Evolutionary conservation across 108 stramenopile species (phyloP).

Genomic region (Stephanodiscus triporus): DNA sequence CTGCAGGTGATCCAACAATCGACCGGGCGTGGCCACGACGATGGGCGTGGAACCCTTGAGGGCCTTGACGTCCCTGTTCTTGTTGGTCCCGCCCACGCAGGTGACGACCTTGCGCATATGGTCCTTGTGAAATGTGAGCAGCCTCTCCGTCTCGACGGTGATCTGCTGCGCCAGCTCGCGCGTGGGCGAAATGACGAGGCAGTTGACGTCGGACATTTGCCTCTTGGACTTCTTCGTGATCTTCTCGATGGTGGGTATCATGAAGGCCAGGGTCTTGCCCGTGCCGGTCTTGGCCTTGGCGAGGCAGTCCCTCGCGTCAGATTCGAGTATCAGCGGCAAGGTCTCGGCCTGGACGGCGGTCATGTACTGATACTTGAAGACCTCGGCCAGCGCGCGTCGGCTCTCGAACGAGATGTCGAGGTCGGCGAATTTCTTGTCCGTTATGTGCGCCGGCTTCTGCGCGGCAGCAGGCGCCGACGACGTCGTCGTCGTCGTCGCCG

Average conservation of each 20-base stretch:
- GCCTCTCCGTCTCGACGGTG: constrained; percentile 62
- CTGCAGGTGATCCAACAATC: constrained; percentile 92
- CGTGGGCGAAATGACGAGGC: constrained; percentile 90
- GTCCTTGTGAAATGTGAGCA: constrained; percentile 55
- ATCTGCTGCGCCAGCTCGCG: constrained; percentile 91
- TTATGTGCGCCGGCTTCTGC: constrained; percentile 33
- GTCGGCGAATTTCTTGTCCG: constrained; percentile 49
- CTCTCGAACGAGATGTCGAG: constrained; percentile 41
- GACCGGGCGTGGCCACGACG: constrained; percentile 92
- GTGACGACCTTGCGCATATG: constrained; percentile 73
- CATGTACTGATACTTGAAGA: constrained; percentile 74
- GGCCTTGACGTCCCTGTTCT: constrained; percentile 72
- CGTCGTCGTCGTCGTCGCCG: background rate
- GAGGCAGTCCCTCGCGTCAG: constrained; percentile 28
- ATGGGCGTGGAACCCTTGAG: constrained; percentile 65
- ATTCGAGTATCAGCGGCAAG: constrained; percentile 58
- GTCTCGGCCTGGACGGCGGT: constrained; percentile 81
- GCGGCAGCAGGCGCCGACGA: background rate
- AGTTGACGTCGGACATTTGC: constrained; percentile 52
- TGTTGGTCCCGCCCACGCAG: constrained; percentile 80
- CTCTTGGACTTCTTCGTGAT: constrained; percentile 53
- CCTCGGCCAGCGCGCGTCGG: constrained; percentile 64
- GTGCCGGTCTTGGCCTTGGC: constrained; percentile 90
- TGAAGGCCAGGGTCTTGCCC: constrained; percentile 92
- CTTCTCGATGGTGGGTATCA: constrained; percentile 86